phyloP scores from a whole-genome alignment of 78 protist species.

The Polysphondylium violaceum region DNA sequence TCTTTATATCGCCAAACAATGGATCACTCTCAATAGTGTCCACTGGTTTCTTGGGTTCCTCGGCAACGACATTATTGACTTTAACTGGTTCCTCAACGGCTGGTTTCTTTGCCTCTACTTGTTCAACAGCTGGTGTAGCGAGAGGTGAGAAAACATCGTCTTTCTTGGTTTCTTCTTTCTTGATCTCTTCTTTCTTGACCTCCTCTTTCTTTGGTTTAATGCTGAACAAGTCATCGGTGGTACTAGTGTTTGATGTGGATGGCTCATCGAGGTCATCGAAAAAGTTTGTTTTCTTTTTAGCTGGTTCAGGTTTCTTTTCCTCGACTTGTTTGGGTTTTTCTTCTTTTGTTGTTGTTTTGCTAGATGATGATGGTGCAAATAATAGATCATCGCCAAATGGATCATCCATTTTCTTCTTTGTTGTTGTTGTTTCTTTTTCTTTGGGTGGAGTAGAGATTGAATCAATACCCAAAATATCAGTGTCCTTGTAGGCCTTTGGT shows the following conservation, averaged over 20 bases:
- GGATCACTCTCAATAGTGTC: slow-evolving; percentile 5
- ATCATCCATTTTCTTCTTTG: slow-evolving; percentile 23
- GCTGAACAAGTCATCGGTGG: slow-evolving; percentile 5
- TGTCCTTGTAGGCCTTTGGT: slow-evolving; percentile 49
- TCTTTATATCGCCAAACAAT: slow-evolving; percentile 22
- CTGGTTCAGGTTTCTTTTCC: neutral
- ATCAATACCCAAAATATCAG: slow-evolving; percentile 48
- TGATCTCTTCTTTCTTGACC: neutral
- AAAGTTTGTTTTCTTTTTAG: slow-evolving; percentile 13
- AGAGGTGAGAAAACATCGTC: neutral
- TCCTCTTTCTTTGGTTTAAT: neutral
- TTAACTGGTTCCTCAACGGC: too few species aligned
- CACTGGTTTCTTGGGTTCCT: neutral
- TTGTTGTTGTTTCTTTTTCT: too few species aligned
- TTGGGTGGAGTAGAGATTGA: neutral
- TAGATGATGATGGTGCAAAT: neutral
- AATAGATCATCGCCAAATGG: slow-evolving; percentile 44
- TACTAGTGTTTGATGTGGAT: slow-evolving; percentile 1
- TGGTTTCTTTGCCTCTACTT: slow-evolving; percentile 4
- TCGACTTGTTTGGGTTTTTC: neutral
- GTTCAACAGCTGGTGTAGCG: neutral
- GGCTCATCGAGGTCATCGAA: slow-evolving; percentile 40
- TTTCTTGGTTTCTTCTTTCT: neutral
- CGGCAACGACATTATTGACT: neutral
- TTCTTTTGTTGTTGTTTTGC: neutral